Evolutionary conservation across 2,329 filamentous ascomycete species (phyloP).

Genomic region (Fusarium torulosum): DNA sequence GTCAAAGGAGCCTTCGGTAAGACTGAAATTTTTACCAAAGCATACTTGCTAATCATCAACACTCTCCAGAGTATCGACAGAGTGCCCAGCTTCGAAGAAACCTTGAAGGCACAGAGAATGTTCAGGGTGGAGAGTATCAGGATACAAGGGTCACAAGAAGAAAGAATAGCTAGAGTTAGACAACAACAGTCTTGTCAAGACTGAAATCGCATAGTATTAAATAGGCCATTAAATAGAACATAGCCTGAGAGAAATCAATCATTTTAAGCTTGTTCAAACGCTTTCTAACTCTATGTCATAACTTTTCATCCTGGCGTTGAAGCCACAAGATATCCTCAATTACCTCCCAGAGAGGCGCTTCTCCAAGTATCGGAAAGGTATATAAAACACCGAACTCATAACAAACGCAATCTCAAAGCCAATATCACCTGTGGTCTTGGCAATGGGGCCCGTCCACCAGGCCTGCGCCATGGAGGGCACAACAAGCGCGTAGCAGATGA

Average conservation of each 20-base stretch:
- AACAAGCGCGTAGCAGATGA: slow-evolving; percentile 64
- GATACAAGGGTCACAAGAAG: no score
- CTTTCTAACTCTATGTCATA: neutral
- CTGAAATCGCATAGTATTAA: neutral
- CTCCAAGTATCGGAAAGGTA: slow-evolving; percentile 62
- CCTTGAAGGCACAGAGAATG: neutral
- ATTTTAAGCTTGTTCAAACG: neutral
- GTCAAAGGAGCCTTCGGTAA: neutral
- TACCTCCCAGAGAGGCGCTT: slow-evolving; percentile 51
- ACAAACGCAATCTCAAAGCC: slow-evolving; percentile 74
- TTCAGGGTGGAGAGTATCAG: neutral
- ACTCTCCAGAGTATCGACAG: neutral
- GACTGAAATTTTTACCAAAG: neutral
- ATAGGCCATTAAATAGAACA: neutral
- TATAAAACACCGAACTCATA: slow-evolving; percentile 61
- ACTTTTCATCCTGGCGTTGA: slow-evolving; percentile 15
- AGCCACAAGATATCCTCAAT: neutral
- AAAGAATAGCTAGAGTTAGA: neutral
- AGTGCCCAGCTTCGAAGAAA: neutral
- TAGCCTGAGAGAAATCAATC: neutral
- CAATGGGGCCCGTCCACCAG: slow-evolving; percentile 73
- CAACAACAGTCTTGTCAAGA: neutral
- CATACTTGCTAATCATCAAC: neutral
- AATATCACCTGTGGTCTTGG: slow-evolving; percentile 70
- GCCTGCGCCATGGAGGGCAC: slow-evolving; percentile 71